A percentile compares a stretch with the other conserved stretches of the same genome.
Evolutionary conservation across 139 green algal genomes (phyloP).

Genomic region (Marvania coccoides): DNA sequence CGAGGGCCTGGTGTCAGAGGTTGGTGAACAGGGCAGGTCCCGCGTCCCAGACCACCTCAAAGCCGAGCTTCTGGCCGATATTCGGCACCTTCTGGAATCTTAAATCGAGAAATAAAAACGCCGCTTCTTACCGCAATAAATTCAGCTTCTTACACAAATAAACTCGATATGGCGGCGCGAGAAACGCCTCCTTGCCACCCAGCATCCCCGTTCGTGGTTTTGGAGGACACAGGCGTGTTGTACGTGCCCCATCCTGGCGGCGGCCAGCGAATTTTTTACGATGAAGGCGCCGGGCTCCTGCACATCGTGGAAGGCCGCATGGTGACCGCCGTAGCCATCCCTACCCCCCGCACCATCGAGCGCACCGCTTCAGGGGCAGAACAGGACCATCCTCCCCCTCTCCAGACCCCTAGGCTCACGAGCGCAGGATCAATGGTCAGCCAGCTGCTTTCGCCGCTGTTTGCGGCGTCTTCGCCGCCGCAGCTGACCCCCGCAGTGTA

Average conservation of each 20-base stretch:
- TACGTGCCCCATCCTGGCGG: slow-evolving; percentile 1
- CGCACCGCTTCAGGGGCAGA: background rate
- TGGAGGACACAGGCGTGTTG: background rate
- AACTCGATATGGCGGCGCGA: background rate
- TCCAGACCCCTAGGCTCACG: background rate
- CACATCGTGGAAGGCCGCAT: slow-evolving; percentile 22
- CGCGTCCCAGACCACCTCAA: slow-evolving; percentile 19
- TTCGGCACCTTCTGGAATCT: slow-evolving; percentile 6
- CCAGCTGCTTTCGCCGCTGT: too few species aligned
- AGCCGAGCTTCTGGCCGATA: slow-evolving; percentile 11
- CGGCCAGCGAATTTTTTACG: slow-evolving; percentile 16
- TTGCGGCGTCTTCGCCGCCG: too few species aligned
- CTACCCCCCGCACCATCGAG: background rate
- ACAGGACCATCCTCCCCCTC: background rate
- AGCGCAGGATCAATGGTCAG: too few species aligned
- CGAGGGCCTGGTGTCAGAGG: slow-evolving; percentile 12
- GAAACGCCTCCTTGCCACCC: too few species aligned
- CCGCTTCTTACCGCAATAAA: too few species aligned
- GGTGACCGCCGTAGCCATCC: slow-evolving; percentile 3
- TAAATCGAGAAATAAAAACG: too few species aligned
- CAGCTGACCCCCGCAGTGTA: too few species aligned
- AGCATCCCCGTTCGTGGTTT: slow-evolving; percentile 8
- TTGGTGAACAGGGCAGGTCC: background rate
- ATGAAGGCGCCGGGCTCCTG: slow-evolving; percentile 11
- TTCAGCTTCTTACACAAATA: background rate